phyloP scores from a whole-genome alignment of 139 green algal species.

The Gonium pectorale region DNA sequence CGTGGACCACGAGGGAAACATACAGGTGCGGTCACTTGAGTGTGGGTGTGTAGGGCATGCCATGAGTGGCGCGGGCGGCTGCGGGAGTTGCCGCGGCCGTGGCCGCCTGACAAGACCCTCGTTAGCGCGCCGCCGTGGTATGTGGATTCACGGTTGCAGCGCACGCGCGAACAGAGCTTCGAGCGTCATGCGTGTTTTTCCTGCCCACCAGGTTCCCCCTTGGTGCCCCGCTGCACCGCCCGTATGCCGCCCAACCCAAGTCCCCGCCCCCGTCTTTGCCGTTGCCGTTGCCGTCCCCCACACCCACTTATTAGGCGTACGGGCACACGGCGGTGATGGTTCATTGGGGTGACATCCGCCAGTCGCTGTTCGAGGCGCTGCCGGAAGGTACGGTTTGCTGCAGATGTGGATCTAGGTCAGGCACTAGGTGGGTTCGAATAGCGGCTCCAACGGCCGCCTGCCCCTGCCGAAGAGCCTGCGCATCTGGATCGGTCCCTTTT shows the following conservation, averaged over 20 bases:
- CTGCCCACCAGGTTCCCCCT: neutral
- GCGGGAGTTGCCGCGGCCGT: neutral
- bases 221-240: neutral
- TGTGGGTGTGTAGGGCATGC: neutral
- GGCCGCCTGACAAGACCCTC: neutral
- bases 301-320: too few relatives aligned
- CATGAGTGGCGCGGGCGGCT: neutral
- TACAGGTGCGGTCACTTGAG: neutral
- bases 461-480: too few relatives aligned
- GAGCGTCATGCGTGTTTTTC: neutral
- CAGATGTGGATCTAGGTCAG: neutral
- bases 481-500: too few relatives aligned
- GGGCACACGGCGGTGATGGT: constrained; percentile 8
- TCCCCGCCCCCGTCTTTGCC: neutral
- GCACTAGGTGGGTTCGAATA: neutral
- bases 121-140: neutral
- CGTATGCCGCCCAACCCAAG: neutral
- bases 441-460: neutral
- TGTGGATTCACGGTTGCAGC: neutral
- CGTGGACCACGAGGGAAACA: neutral
- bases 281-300: too few relatives aligned
- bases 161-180: too few relatives aligned
- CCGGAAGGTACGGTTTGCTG: neutral
- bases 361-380: constrained; percentile 20
- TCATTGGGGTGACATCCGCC: constrained; percentile 30